Evolutionary conservation across 2,329 filamentous ascomycete species (phyloP), one percentile per base, ranked within the genome.

Genomic region (Trichophyton schoenleinii): DNA sequence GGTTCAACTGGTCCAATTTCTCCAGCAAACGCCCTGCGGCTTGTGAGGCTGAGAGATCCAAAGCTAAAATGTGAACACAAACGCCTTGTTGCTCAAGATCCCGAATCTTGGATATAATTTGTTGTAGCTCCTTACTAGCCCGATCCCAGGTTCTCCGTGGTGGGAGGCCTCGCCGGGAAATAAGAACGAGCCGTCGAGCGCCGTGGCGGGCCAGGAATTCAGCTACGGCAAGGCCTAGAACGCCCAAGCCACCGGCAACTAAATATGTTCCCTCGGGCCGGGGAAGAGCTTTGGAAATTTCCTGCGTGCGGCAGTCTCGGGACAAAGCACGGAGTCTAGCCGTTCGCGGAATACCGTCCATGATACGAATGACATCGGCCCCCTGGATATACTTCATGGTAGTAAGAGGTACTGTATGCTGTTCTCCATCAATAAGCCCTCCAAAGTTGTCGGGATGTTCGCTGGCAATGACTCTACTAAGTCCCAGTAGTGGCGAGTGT

Each of bases 111-210:
- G 44, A 20, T 48, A 48, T 25, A 22, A 25, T 7, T 48, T 18
- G 44, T 18, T 48, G 44, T 25, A 48, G 44, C 18, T 48, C 44
- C 44, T 48, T 22, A 13, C 8, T 9, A 5, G 20, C 44, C n/a
- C 3, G 18, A 9, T 25, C 18, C 44, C 44, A 48, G 44, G 5
- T 25, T 25, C 44, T 20, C 9, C 44, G 44, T 25, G 68, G 67
- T 1, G 75, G 75, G 0, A 78, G 66, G 1, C 64, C 68, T n/a
- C 66, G 65, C 9, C 70, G 63, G n/a, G 70, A 72, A 31, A 71
- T 60, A 38, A 70, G 64, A n/a, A 71, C 62, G 2, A 73, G 44
- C 57, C 72, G 53, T 42, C 64, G 65, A 9, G 69, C 70, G 5
- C 70, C 68, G 52, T 64, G 61, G 3, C 60, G 57, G 6, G 64